Conservation (phyloP, 352 stramenopile species). For the Globisporangium cylindrosporum region DNA sequence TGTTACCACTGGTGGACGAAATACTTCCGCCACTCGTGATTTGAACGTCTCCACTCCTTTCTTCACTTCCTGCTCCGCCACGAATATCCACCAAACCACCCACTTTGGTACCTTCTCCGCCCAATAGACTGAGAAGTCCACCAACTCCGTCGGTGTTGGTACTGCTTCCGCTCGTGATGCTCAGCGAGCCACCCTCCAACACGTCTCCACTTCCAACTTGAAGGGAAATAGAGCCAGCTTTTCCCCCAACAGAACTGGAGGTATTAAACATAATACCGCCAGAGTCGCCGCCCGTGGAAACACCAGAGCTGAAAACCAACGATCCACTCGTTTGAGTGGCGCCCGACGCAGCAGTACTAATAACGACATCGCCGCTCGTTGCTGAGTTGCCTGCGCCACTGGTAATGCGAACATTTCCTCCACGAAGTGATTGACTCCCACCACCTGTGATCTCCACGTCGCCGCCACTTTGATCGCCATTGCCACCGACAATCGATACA, state of each 20-base stretch:
- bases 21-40: slow-evolving; percentile 18
- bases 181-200: background rate
- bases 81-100: slow-evolving; percentile 12
- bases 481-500: slow-evolving; percentile 23
- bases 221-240: slow-evolving; percentile 12
- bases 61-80: slow-evolving; percentile 2
- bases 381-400: slow-evolving; percentile 3
- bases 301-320: slow-evolving; percentile 1
- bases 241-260: slow-evolving; percentile 1
- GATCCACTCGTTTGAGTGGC: slow-evolving; percentile 5
- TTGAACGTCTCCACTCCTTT: slow-evolving; percentile 13
- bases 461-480: slow-evolving; percentile 14
- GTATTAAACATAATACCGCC: slow-evolving; percentile 7
- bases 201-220: slow-evolving; percentile 2
- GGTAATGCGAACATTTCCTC: slow-evolving; percentile 12
- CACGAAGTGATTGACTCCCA: slow-evolving; percentile 7
- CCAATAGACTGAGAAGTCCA: slow-evolving; percentile 4
- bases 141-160: slow-evolving; percentile 1
- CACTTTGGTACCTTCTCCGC: slow-evolving; percentile 13
- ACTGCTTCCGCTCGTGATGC: slow-evolving; percentile 2
- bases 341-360: slow-evolving; percentile 3
- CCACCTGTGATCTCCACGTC: slow-evolving; percentile 26
- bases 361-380: slow-evolving; percentile 11
- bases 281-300: slow-evolving; percentile 9
- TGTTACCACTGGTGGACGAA: slow-evolving; percentile 16